These are phyloP conservation scores for Wickerhamiella alocasiicola DNA, from an alignment of 805 yeast genomes.

Conservation along the genomic window DNA sequence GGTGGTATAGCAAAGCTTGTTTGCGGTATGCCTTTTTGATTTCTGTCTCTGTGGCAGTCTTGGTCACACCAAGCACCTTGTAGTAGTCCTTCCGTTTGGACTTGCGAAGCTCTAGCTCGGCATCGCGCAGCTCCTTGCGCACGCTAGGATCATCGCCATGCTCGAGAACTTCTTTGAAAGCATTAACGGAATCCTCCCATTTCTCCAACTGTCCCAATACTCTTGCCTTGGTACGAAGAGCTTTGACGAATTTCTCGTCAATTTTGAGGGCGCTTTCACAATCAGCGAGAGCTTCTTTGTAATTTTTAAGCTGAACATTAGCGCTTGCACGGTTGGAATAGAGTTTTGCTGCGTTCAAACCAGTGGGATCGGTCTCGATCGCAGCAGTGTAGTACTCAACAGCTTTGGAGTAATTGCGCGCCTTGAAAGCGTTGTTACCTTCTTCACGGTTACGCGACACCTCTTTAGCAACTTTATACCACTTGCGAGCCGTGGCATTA, in stretches of 20 bases:
- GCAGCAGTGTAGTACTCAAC: slow-evolving; percentile 63
- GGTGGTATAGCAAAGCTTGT: slow-evolving; percentile 62
- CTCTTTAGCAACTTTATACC: slow-evolving; percentile 25
- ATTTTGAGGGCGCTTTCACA: slow-evolving; percentile 54
- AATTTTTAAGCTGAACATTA: slow-evolving; percentile 61
- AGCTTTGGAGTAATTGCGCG: slow-evolving; percentile 52
- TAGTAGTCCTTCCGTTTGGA: slow-evolving; percentile 41
- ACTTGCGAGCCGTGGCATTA: slow-evolving; percentile 25
- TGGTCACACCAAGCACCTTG: slow-evolving; percentile 43
- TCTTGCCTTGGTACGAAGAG: slow-evolving; percentile 30
- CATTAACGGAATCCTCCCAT: slow-evolving; percentile 30
- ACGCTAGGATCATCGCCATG: slow-evolving; percentile 27
- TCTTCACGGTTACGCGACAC: slow-evolving; percentile 29
- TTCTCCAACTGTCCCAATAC: slow-evolving; percentile 29
- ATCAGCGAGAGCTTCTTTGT: slow-evolving; percentile 68
- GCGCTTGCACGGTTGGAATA: slow-evolving; percentile 85
- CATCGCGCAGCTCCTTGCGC: slow-evolving; percentile 30
- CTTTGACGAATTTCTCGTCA: slow-evolving; percentile 64
- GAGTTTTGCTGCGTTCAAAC: slow-evolving; percentile 39
- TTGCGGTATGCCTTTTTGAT: slow-evolving; percentile 67
- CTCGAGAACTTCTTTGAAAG: slow-evolving; percentile 29
- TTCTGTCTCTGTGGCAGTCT: slow-evolving; percentile 38
- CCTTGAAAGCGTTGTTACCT: slow-evolving; percentile 65
- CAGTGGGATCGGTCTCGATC: slow-evolving; percentile 46
- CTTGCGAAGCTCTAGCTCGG: slow-evolving; percentile 33